These are phyloP conservation scores for Alternaria atra DNA, from an alignment of 2,329 filamentous ascomycete species.

Conservation along the genomic window DNA sequence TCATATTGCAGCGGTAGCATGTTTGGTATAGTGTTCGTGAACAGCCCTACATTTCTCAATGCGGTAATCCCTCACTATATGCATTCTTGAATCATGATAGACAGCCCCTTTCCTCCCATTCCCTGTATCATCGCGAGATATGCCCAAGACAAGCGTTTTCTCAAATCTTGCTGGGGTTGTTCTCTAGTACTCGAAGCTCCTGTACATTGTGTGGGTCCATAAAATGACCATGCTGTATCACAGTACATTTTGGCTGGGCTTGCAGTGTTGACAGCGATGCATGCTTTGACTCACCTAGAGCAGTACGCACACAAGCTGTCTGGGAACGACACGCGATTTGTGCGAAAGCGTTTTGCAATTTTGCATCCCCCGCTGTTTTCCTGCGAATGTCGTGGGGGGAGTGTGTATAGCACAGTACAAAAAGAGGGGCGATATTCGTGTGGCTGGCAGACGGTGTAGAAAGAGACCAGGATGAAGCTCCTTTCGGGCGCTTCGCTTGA, in stretches of 20 bases:
- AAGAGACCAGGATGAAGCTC: slow-evolving; percentile 33
- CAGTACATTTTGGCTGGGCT: not conserved
- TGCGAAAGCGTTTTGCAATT: slow-evolving; percentile 3
- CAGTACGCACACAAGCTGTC: not conserved
- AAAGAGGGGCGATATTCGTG: slow-evolving; percentile 22
- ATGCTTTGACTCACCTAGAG: slow-evolving; percentile 2
- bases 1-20: not conserved
- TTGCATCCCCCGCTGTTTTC: slow-evolving; percentile 18
- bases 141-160: not conserved
- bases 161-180: not conserved
- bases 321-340: slow-evolving; percentile 19
- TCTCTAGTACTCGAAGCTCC: not conserved
- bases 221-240: not conserved
- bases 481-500: slow-evolving; percentile 43
- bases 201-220: not conserved
- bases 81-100: not conserved
- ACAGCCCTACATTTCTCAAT: not conserved
- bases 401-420: not conserved
- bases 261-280: not conserved
- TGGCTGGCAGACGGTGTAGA: slow-evolving; percentile 39
- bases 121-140: not conserved
- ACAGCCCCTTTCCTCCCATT: not conserved
- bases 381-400: slow-evolving; percentile 15
- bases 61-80: not conserved
- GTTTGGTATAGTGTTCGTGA: not conserved